Evolutionary conservation across 257 asterid species (phyloP).

Genomic region (Cruciata laevipes): DNA sequence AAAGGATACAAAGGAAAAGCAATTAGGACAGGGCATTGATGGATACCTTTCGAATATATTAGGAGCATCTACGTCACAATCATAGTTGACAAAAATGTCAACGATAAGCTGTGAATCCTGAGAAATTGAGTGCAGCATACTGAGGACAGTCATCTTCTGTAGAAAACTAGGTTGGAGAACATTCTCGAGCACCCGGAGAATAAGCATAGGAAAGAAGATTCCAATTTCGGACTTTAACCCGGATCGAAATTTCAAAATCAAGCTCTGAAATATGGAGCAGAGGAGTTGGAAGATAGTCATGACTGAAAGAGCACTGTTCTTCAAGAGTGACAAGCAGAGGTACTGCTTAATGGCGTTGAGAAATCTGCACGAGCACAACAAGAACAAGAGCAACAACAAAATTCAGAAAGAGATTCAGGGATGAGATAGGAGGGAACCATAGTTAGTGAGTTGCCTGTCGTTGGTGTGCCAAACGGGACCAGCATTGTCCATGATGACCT

Average conservation of each 20-base stretch:
- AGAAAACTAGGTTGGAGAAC: slow-evolving; percentile 97
- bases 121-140: slow-evolving; percentile 71
- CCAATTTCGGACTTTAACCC: slow-evolving; percentile 96
- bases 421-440: neutral
- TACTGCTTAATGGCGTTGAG: slow-evolving; percentile 83
- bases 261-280: slow-evolving; percentile 46
- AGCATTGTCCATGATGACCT: slow-evolving; percentile 81
- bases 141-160: slow-evolving; percentile 94
- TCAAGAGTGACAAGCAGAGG: slow-evolving; percentile 86
- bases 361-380: slow-evolving; percentile 44
- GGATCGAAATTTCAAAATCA: slow-evolving; percentile 69
- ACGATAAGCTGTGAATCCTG: slow-evolving; percentile 76
- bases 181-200: slow-evolving; percentile 97
- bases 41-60: slow-evolving; percentile 89
- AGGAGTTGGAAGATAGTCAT: slow-evolving; percentile 94
- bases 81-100: slow-evolving; percentile 90
- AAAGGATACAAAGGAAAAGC: too few relatives aligned
- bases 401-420: too few relatives aligned
- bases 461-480: slow-evolving; percentile 86
- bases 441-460: slow-evolving; percentile 58
- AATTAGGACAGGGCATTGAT: neutral
- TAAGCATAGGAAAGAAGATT: slow-evolving; percentile 88
- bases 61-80: slow-evolving; percentile 98
- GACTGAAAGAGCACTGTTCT: slow-evolving; percentile 94
- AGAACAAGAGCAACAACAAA: slow-evolving; percentile 10